Conservation (phyloP, 2,329 filamentous ascomycete species). For the Beauveria rudraprayagi region DNA sequence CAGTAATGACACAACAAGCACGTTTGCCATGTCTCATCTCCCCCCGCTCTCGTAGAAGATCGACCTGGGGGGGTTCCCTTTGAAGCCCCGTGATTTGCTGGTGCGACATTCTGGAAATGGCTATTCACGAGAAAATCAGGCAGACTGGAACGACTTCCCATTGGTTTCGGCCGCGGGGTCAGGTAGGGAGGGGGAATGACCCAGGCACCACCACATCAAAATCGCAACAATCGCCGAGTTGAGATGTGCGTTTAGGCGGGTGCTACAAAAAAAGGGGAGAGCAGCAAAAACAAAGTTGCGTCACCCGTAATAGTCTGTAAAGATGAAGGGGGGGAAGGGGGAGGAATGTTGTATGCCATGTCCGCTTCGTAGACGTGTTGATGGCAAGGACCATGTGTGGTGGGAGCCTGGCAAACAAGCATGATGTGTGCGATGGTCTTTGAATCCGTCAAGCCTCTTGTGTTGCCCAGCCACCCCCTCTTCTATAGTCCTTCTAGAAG, state of each 20-base stretch:
- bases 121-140: neutral
- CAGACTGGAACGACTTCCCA: neutral
- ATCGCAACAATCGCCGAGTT: constrained; percentile 8
- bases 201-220: neutral
- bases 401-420: neutral
- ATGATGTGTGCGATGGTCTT: neutral
- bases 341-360: neutral
- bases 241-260: neutral
- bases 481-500: neutral
- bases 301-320: neutral
- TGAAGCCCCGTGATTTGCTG: neutral
- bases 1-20: neutral
- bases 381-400: neutral
- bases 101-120: neutral
- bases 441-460: constrained; percentile 2
- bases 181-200: neutral
- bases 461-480: neutral
- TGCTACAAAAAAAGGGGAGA: neutral
- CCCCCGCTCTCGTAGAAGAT: too few relatives aligned
- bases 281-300: neutral
- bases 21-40: neutral
- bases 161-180: neutral
- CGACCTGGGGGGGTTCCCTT: neutral
- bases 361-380: neutral
- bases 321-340: neutral